These are phyloP conservation scores for Penicillium malachiteum DNA, from an alignment of 495 filamentous ascomycete species.

Conservation along the genomic window DNA sequence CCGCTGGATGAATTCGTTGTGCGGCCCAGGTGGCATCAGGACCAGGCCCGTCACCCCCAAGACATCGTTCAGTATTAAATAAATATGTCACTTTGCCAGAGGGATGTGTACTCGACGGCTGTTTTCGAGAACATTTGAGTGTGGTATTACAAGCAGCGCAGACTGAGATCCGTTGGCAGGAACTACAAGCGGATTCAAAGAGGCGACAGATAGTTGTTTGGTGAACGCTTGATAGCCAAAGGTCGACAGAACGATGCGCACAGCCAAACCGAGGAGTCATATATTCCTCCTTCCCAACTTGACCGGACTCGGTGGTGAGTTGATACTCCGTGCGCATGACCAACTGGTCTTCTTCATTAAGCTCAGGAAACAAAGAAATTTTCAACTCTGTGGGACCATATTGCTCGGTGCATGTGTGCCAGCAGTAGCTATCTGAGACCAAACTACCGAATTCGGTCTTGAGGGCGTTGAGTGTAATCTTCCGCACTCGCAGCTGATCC, in stretches of 20 bases:
- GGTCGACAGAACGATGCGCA: slow-evolving; percentile 46
- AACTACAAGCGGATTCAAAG: slow-evolving; percentile 37
- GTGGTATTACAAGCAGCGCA: slow-evolving; percentile 41
- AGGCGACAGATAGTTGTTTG: slow-evolving; percentile 43
- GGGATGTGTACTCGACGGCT: slow-evolving; percentile 28
- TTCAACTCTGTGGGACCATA: slow-evolving; percentile 42
- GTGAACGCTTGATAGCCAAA: slow-evolving; percentile 46
- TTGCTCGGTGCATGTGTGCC: slow-evolving; percentile 46
- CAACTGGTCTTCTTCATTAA: slow-evolving; percentile 35
- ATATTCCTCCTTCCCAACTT: slow-evolving; percentile 43
- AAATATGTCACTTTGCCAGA: slow-evolving; percentile 33
- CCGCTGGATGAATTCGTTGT: slow-evolving; percentile 46
- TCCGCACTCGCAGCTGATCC: slow-evolving; percentile 34
- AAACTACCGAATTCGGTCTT: slow-evolving; percentile 31
- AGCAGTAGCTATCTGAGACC: slow-evolving; percentile 37
- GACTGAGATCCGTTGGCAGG: slow-evolving; percentile 41
- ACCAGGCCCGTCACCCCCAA: slow-evolving; percentile 29
- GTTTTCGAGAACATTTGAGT: slow-evolving; percentile 40
- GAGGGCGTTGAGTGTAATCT: slow-evolving; percentile 29
- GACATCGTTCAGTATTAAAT: slow-evolving; percentile 41
- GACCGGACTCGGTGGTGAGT: slow-evolving; percentile 36
- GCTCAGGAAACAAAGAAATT: slow-evolving; percentile 39
- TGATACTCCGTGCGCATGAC: slow-evolving; percentile 43
- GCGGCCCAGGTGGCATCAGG: slow-evolving; percentile 37
- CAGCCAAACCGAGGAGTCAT: slow-evolving; percentile 49